Conservation (phyloP, 2,329 filamentous ascomycete genomes). For the Colletotrichum sp. region DNA sequence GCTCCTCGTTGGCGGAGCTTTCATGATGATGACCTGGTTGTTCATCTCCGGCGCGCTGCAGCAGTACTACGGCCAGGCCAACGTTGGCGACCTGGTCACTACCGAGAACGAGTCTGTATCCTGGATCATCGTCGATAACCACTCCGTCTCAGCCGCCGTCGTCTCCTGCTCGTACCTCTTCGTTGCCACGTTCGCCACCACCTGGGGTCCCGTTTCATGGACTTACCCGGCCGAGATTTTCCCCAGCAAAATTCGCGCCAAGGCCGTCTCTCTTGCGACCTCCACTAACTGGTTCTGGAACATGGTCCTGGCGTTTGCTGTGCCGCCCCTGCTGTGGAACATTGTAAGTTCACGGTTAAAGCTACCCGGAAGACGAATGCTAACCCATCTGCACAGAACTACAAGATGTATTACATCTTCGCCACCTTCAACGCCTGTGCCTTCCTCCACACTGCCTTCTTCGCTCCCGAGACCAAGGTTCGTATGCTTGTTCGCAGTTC, state of each 20-base stretch:
- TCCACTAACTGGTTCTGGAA: conserved; percentile 49
- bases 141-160: conserved; percentile 63
- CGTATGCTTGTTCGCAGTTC: background rate
- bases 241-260: conserved; percentile 45
- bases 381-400: conserved; percentile 44
- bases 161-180: conserved; percentile 72
- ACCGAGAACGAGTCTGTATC: conserved; percentile 52
- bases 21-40: conserved; percentile 65
- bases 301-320: conserved; percentile 60
- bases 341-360: conserved; percentile 8
- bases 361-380: background rate
- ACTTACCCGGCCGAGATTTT: conserved; percentile 54
- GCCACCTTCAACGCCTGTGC: conserved; percentile 73
- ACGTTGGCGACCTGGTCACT: conserved; percentile 41
- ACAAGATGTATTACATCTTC: conserved; percentile 76
- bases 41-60: conserved; percentile 69
- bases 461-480: conserved; percentile 65
- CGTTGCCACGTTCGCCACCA: conserved; percentile 54
- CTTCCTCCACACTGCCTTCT: conserved; percentile 71
- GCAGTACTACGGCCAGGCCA: conserved; percentile 61
- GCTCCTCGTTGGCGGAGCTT: conserved; percentile 59
- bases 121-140: conserved; percentile 61
- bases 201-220: conserved; percentile 51
- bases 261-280: conserved; percentile 48
- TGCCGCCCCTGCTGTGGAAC: conserved; percentile 54